A percentile compares a stretch with the other conserved stretches of the same genome.
These are phyloP conservation scores for Aphanomyces stellatus DNA, from an alignment of 352 stramenopile species.

Conservation along the genomic window DNA sequence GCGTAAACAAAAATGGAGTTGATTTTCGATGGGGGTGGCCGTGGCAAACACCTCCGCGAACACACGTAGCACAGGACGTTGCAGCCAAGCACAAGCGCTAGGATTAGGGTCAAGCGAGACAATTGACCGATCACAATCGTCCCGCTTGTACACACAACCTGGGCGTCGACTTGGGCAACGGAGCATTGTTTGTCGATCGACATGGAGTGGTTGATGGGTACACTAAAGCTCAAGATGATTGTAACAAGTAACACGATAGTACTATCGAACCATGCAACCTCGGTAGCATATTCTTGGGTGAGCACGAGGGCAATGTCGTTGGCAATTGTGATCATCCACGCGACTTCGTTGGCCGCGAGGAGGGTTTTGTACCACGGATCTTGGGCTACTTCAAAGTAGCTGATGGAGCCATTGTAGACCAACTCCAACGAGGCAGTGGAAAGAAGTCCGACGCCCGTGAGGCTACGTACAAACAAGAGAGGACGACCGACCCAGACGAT, in stretches of 20 bases:
- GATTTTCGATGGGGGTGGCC: background rate
- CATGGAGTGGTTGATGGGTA: background rate
- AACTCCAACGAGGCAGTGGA: background rate
- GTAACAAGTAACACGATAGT: background rate
- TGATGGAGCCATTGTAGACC: background rate
- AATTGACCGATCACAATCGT: background rate
- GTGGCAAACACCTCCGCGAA: background rate
- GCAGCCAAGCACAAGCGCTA: background rate
- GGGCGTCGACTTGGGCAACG: background rate
- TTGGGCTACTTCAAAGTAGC: background rate
- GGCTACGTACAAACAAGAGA: background rate
- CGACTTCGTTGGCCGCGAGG: background rate
- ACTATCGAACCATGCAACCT: background rate
- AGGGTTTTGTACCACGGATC: background rate
- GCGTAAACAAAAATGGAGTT: background rate
- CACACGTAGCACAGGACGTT: background rate
- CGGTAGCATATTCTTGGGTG: background rate
- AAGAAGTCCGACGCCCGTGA: background rate
- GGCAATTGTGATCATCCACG: conserved; percentile 1
- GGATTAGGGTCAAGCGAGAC: background rate
- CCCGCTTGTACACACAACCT: background rate
- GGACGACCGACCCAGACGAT: conserved; percentile 6
- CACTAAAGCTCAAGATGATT: background rate
- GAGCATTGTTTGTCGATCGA: background rate
- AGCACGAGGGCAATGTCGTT: background rate